A percentile compares a stretch with the other conserved stretches of the same genome.
These are phyloP conservation scores for Thymus mandschuricus DNA, from an alignment of 257 asterid genomes.

Conservation along the genomic window DNA sequence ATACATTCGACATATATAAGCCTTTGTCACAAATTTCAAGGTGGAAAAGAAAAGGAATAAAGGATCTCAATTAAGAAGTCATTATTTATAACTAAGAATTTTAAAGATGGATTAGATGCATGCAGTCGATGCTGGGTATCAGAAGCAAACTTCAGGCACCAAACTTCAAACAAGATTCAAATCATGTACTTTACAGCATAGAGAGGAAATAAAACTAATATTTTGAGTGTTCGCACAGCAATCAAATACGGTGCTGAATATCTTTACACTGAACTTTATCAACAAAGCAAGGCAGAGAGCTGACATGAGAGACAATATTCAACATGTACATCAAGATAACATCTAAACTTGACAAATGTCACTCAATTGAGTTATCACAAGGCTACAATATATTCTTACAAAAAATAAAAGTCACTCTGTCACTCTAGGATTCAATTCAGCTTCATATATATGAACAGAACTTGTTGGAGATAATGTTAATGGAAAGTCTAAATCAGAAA, in stretches of 20 bases:
- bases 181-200: conserved; percentile 6
- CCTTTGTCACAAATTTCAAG: conserved; percentile 12
- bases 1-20: conserved; percentile 35
- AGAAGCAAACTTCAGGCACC: conserved; percentile 19
- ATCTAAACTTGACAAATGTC: not conserved
- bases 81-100: not conserved
- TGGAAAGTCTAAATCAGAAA: not conserved
- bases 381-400: not conserved
- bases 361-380: not conserved
- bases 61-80: not conserved
- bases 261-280: conserved; percentile 10
- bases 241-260: not conserved
- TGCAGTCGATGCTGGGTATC: not conserved
- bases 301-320: not conserved
- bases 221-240: conserved; percentile 3
- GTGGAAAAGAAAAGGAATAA: not conserved
- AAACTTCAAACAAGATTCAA: conserved; percentile 6
- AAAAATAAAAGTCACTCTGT: not conserved
- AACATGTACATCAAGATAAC: conserved; percentile 2
- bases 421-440: not conserved
- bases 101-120: conserved; percentile 19
- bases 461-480: not conserved
- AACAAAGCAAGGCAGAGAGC: conserved; percentile 12
- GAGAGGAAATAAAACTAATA: conserved; percentile 19
- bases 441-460: conserved; percentile 1